A percentile compares a stretch with the other conserved stretches of the same genome.
Evolutionary conservation across 805 yeast species (phyloP).

Genomic region (Hagleromyces aurorensis): DNA sequence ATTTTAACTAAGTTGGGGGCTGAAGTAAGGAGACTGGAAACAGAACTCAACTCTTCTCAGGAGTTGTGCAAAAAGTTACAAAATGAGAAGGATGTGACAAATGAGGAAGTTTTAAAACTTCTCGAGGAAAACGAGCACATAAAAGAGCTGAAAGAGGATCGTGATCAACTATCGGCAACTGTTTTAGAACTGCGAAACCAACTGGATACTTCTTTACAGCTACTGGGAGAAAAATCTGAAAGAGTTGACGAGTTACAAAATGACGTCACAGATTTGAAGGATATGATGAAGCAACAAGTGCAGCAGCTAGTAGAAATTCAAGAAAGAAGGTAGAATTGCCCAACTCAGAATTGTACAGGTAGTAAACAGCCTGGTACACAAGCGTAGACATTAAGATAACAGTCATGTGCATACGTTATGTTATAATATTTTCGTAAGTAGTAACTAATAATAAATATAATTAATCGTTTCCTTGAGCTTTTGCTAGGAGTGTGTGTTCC

Average conservation of each 20-base stretch:
- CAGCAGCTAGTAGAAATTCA: constrained; percentile 75
- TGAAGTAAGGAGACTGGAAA: constrained; percentile 70
- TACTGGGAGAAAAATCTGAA: constrained; percentile 85
- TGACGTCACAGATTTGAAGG: constrained; percentile 85
- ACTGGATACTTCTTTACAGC: constrained; percentile 50
- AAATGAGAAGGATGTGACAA: constrained; percentile 55
- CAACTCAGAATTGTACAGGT: no score
- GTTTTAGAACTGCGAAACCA: constrained; percentile 35
- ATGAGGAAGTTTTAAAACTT: constrained; percentile 55
- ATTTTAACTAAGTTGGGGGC: constrained; percentile 67
- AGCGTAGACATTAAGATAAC: no score
- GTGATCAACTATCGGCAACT: constrained; percentile 25
- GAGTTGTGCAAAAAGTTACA: constrained; percentile 52
- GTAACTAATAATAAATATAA: no score
- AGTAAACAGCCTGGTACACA: no score
- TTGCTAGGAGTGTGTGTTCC: constrained; percentile 58
- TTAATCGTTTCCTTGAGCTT: constrained; percentile 55
- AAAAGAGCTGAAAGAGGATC: constrained; percentile 28
- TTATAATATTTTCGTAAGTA: no score
- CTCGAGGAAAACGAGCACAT: constrained; percentile 48
- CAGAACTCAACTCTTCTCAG: constrained; percentile 57
- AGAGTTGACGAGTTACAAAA: constrained; percentile 76
- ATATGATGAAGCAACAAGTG: constrained; percentile 72
- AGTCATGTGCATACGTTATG: no score
- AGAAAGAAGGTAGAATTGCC: no score